Percentiles rank a stretch among this genome's conserved stretches.
Conservation (phyloP, 345 rosid species). For the Citrus mangshanensis region DNA sequence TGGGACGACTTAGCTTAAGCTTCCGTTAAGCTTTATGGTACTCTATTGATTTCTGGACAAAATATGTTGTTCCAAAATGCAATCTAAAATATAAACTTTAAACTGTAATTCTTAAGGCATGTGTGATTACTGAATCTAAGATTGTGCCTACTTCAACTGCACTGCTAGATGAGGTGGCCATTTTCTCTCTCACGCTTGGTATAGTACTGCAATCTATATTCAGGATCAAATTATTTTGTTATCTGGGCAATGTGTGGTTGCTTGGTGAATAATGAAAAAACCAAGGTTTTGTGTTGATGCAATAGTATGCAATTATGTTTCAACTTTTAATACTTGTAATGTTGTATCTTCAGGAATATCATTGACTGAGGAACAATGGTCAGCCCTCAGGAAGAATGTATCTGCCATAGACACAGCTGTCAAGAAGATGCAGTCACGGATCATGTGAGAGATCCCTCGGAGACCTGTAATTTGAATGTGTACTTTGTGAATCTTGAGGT, state of each 20-base stretch:
- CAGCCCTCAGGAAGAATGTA: constrained; percentile 49
- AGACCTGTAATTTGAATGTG: background rate
- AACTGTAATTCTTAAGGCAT: background rate
- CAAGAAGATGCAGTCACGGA: constrained; percentile 57
- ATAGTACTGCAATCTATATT: background rate
- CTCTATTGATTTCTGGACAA: background rate
- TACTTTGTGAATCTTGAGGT: background rate
- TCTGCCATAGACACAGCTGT: constrained; percentile 72
- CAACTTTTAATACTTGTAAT: background rate
- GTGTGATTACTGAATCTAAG: background rate
- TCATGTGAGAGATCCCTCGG: background rate
- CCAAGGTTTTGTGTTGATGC: background rate
- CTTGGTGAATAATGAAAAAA: background rate
- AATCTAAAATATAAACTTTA: background rate
- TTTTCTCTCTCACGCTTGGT: background rate
- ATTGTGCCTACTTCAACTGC: background rate
- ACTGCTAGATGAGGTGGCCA: background rate
- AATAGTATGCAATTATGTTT: background rate
- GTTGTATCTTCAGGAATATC: constrained; percentile 61
- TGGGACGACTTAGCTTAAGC: background rate
- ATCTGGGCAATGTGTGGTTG: background rate
- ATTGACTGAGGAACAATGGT: constrained; percentile 88
- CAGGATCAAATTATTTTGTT: background rate
- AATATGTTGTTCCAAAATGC: background rate
- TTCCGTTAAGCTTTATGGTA: background rate